phyloP scores from a whole-genome alignment of 805 yeast species.

The Zygotorulaspora sp. region DNA sequence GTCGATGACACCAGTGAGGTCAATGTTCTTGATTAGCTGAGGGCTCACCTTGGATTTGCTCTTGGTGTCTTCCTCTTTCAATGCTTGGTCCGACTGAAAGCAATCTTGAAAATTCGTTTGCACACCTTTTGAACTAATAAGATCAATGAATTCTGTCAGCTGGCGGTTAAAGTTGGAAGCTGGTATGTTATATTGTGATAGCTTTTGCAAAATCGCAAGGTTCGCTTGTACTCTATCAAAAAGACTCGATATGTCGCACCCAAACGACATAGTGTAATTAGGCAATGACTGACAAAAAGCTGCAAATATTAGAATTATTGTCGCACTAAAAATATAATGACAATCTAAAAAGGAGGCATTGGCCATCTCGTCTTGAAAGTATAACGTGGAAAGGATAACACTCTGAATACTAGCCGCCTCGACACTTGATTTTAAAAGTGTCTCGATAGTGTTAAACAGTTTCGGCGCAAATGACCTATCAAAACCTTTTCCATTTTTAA shows the following conservation, averaged over 20 bases:
- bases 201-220: conserved; percentile 13
- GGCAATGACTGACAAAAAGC: conserved; percentile 16
- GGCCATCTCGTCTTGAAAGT: conserved; percentile 9
- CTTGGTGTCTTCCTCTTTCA: not conserved
- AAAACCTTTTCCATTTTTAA: not conserved
- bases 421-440: conserved; percentile 11
- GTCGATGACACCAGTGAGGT: conserved; percentile 13
- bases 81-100: conserved; percentile 1
- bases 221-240: conserved; percentile 16
- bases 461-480: conserved; percentile 4
- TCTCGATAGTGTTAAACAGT: conserved; percentile 2
- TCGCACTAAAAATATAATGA: conserved; percentile 16
- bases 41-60: conserved; percentile 3
- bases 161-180: conserved; percentile 18
- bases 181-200: conserved; percentile 18
- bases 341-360: conserved; percentile 15
- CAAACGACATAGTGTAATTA: conserved; percentile 6
- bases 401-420: conserved; percentile 16
- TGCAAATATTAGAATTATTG: conserved; percentile 14
- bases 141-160: conserved; percentile 20
- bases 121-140: conserved; percentile 13
- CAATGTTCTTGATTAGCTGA: conserved; percentile 12
- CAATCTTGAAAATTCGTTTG: conserved; percentile 7
- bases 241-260: conserved; percentile 9
- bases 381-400: conserved; percentile 8